These are phyloP conservation scores for Entomortierella beljakovae DNA, from an alignment of 192 early-diverging fungal species.

Conservation along the genomic window DNA sequence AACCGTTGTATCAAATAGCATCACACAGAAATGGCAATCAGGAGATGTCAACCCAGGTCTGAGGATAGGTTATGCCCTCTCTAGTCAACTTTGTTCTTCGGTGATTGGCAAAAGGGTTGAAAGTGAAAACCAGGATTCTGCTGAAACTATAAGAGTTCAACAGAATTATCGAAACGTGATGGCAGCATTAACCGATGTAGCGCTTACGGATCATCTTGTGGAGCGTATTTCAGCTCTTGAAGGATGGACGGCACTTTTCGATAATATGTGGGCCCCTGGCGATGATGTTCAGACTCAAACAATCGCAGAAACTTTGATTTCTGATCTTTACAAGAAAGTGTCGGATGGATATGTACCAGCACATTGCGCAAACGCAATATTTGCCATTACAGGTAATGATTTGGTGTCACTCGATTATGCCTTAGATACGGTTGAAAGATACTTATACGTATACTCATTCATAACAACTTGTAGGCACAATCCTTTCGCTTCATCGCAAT, in stretches of 20 bases:
- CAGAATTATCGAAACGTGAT: slow-evolving; percentile 60
- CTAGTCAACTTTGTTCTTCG: slow-evolving; percentile 37
- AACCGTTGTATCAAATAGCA: slow-evolving; percentile 31
- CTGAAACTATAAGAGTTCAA: slow-evolving; percentile 21
- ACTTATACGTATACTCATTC: not conserved
- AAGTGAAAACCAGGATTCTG: slow-evolving; percentile 7
- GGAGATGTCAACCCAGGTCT: slow-evolving; percentile 63
- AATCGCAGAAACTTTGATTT: slow-evolving; percentile 41
- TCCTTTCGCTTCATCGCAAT: slow-evolving; percentile 33
- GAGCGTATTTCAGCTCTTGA: slow-evolving; percentile 54
- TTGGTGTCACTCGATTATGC: too few species aligned
- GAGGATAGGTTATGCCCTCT: slow-evolving; percentile 60
- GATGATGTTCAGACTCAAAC: slow-evolving; percentile 29
- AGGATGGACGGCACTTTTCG: slow-evolving; percentile 63
- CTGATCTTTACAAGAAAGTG: slow-evolving; percentile 51
- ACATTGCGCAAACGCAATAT: slow-evolving; percentile 49
- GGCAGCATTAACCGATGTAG: slow-evolving; percentile 61
- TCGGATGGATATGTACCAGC: slow-evolving; percentile 51
- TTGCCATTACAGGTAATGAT: slow-evolving; percentile 55
- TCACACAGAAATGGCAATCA: slow-evolving; percentile 60
- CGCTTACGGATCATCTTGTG: slow-evolving; percentile 64
- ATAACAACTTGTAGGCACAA: slow-evolving; percentile 8
- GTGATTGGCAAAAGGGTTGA: not conserved
- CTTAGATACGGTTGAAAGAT: not conserved
- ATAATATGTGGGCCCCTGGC: slow-evolving; percentile 30